A percentile compares a stretch with the other conserved stretches of the same genome.
These are phyloP conservation scores for Talaromyces thailandensis DNA, from an alignment of 495 filamentous ascomycete species.

Conservation along the genomic window DNA sequence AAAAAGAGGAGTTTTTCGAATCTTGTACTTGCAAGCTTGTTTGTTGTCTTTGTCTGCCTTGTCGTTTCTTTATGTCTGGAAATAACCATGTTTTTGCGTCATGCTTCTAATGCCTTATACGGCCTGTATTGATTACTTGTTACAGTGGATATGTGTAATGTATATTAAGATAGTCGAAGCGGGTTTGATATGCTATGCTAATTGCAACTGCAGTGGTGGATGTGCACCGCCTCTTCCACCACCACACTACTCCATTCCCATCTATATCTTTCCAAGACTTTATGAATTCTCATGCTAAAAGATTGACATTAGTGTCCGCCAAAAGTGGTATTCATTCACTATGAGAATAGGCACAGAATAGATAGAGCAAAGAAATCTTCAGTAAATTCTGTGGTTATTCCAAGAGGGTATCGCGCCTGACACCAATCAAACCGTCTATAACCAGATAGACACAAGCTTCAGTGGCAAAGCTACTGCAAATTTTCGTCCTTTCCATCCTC, in stretches of 20 bases:
- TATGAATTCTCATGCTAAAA: background rate
- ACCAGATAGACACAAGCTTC: background rate
- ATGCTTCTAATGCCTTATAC: background rate
- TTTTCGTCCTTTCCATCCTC: background rate
- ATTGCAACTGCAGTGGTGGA: background rate
- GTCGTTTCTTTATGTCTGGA: background rate
- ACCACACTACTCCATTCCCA: background rate
- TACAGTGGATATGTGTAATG: conserved; percentile 8
- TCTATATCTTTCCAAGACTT: background rate
- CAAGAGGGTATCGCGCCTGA: background rate
- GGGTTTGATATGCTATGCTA: background rate
- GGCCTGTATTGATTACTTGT: background rate
- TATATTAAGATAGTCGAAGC: background rate
- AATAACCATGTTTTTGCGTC: background rate
- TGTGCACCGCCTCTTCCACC: background rate
- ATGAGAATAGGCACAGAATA: background rate
- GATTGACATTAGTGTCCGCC: background rate
- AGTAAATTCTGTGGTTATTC: background rate
- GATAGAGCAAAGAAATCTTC: background rate
- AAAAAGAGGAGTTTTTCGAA: background rate
- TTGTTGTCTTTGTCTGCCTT: background rate
- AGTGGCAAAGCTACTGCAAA: background rate
- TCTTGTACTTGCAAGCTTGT: background rate
- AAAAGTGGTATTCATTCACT: background rate
- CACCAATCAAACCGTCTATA: background rate